Percentiles rank a stretch among this genome's conserved stretches.
Evolutionary conservation across 2,329 filamentous ascomycete genomes (phyloP).

Genomic region (Immersiporthe knoxdaviesiana): DNA sequence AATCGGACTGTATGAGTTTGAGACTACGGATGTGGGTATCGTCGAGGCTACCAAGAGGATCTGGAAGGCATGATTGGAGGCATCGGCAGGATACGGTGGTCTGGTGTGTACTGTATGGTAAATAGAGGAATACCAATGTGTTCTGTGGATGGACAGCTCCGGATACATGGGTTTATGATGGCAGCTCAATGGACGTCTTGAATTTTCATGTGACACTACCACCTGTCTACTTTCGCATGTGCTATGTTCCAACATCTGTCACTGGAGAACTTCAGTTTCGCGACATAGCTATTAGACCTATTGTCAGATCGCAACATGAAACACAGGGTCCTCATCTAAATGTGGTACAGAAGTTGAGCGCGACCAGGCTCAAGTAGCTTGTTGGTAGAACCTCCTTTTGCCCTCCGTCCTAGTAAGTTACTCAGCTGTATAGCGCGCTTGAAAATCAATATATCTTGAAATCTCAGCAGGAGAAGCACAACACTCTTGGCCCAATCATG

Average conservation of each 20-base stretch:
- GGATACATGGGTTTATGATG: background rate
- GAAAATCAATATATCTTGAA: too few species aligned
- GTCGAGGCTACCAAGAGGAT: conserved; percentile 87
- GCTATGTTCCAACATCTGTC: too few species aligned
- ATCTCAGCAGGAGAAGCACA: too few species aligned
- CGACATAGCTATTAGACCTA: too few species aligned
- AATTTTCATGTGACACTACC: background rate
- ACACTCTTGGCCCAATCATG: too few species aligned
- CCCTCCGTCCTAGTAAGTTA: too few species aligned
- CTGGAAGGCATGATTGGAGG: conserved; percentile 73
- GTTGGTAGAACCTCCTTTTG: too few species aligned
- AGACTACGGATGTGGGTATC: conserved; percentile 96
- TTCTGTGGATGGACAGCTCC: background rate
- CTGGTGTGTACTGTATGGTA: background rate
- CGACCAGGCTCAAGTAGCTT: background rate
- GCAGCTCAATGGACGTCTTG: background rate
- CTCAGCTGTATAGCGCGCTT: too few species aligned
- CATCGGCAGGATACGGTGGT: background rate
- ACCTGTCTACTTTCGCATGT: too few species aligned
- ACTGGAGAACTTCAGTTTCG: too few species aligned
- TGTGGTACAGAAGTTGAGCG: background rate
- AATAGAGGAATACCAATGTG: background rate
- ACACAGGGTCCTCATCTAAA: background rate
- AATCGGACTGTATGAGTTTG: conserved; percentile 94
- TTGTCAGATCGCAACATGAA: too few species aligned